Conservation (phyloP, 768 basidiomycete genomes). For the Lactarius psammicola region DNA sequence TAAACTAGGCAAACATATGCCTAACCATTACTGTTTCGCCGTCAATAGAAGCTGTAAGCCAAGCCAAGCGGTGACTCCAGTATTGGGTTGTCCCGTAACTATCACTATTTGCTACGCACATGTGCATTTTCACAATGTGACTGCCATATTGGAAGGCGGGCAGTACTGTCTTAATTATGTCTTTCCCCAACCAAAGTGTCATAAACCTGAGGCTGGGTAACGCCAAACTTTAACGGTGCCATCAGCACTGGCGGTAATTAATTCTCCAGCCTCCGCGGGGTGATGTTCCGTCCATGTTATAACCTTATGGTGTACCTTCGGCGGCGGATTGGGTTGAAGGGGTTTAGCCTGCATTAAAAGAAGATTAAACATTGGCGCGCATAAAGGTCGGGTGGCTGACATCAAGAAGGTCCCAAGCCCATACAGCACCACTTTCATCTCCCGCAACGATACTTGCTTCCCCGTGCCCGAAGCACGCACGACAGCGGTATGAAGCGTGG, state of each 20-base stretch:
- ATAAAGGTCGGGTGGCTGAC: slow-evolving; percentile 45
- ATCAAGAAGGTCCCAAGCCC: slow-evolving; percentile 92
- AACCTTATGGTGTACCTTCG: slow-evolving; percentile 75
- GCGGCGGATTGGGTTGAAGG: slow-evolving; percentile 69
- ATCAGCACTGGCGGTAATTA: slow-evolving; percentile 89
- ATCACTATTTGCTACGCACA: neutral
- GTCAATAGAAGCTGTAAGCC: slow-evolving; percentile 19
- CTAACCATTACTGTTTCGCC: slow-evolving; percentile 3
- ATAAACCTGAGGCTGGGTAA: slow-evolving; percentile 36
- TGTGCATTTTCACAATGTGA: neutral
- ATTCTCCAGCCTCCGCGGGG: slow-evolving; percentile 74
- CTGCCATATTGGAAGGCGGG: neutral
- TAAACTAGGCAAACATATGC: neutral
- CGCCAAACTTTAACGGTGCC: slow-evolving; percentile 91
- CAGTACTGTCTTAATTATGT: slow-evolving; percentile 8
- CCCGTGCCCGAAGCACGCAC: slow-evolving; percentile 77
- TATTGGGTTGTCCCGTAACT: neutral
- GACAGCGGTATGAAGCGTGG: slow-evolving; percentile 73
- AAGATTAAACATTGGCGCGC: neutral
- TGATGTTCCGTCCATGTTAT: slow-evolving; percentile 94
- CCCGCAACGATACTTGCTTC: slow-evolving; percentile 84
- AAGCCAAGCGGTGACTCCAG: slow-evolving; percentile 20
- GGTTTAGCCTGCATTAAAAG: slow-evolving; percentile 56
- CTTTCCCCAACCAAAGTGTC: slow-evolving; percentile 5
- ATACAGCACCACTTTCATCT: slow-evolving; percentile 85